phyloP scores from a whole-genome alignment of 2,329 filamentous ascomycete genomes.

The Epichloe uncinata region DNA sequence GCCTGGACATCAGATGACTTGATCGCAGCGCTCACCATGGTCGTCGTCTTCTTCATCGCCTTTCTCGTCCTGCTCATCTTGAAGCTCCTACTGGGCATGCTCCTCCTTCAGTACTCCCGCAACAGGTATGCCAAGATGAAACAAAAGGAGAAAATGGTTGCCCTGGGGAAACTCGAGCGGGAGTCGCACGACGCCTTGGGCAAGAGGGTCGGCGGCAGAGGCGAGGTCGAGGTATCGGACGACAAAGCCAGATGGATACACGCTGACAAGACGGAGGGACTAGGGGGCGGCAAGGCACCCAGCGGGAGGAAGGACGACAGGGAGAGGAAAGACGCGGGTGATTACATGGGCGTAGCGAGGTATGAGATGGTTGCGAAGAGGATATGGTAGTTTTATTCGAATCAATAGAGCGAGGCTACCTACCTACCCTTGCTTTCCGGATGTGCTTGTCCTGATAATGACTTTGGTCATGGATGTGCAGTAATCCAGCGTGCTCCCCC shows the following conservation, averaged over 20 bases:
- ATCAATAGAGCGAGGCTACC: too few relatives aligned
- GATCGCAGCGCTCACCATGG: constrained; percentile 68
- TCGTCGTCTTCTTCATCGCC: constrained; percentile 69
- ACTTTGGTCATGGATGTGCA: too few relatives aligned
- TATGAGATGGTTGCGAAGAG: constrained; percentile 96
- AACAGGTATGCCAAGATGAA: constrained; percentile 75
- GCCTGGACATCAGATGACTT: constrained; percentile 56
- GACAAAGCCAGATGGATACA: constrained; percentile 80
- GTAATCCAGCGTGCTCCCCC: too few relatives aligned
- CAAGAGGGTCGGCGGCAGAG: constrained; percentile 67
- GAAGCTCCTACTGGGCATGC: constrained; percentile 82
- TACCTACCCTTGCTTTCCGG: too few relatives aligned
- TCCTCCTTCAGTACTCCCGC: constrained; percentile 65
- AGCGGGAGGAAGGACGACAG: constrained; percentile 40
- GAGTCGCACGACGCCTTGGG: constrained; percentile 55
- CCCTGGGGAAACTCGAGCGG: constrained; percentile 32
- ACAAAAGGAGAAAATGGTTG: constrained; percentile 42
- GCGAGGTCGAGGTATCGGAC: constrained; percentile 76
- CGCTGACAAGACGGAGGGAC: constrained; percentile 63
- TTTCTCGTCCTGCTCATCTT: constrained; percentile 76
- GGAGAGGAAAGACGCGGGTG: constrained; percentile 29
- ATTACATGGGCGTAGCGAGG: constrained; percentile 55
- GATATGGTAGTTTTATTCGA: constrained; percentile 58
- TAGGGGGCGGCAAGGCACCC: constrained; percentile 39
- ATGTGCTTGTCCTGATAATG: too few relatives aligned